These are phyloP conservation scores for Boletellus dicymbophilus DNA, from an alignment of 1,284 basidiomycete genomes.

Conservation along the genomic window DNA sequence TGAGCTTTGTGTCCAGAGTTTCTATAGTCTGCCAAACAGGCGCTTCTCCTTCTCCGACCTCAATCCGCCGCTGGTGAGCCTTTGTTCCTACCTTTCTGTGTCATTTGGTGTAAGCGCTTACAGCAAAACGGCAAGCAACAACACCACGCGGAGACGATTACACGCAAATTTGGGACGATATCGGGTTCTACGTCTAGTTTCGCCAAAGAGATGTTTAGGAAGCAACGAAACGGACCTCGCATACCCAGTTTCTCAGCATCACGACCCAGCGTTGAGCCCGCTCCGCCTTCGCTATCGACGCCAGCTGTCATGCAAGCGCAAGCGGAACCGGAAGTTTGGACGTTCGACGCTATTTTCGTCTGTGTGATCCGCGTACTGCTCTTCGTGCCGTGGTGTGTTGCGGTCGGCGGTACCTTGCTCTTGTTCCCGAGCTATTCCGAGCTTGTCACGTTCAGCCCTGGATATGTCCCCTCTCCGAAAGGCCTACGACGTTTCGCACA, in stretches of 20 bases:
- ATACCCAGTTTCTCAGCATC: slow-evolving; percentile 17
- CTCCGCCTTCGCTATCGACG: not conserved
- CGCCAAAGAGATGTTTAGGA: slow-evolving; percentile 4
- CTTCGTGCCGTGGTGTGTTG: slow-evolving; percentile 51
- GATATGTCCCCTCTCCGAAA: slow-evolving; percentile 38
- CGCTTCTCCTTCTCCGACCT: slow-evolving; percentile 31
- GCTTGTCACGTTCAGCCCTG: slow-evolving; percentile 39
- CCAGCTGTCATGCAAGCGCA: not conserved
- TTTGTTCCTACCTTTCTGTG: too few relatives aligned
- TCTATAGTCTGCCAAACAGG: slow-evolving; percentile 30
- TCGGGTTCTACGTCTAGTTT: slow-evolving; percentile 21
- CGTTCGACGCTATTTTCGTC: not conserved
- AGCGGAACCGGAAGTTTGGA: not conserved
- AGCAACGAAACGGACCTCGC: slow-evolving; percentile 7
- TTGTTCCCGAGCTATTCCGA: slow-evolving; percentile 42
- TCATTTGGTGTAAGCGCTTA: too few relatives aligned
- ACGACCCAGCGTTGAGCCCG: not conserved
- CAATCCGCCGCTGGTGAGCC: slow-evolving; percentile 12
- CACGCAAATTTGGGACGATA: slow-evolving; percentile 28
- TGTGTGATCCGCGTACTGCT: slow-evolving; percentile 26
- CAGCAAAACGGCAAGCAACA: not conserved
- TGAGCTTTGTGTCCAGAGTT: slow-evolving; percentile 13
- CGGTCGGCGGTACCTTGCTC: slow-evolving; percentile 45
- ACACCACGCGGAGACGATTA: slow-evolving; percentile 3
- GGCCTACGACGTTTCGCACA: slow-evolving; percentile 46